Evolutionary conservation across 352 stramenopile species (phyloP), one percentile per base, ranked within the genome.

Genomic region (Phytophthora vignae): DNA sequence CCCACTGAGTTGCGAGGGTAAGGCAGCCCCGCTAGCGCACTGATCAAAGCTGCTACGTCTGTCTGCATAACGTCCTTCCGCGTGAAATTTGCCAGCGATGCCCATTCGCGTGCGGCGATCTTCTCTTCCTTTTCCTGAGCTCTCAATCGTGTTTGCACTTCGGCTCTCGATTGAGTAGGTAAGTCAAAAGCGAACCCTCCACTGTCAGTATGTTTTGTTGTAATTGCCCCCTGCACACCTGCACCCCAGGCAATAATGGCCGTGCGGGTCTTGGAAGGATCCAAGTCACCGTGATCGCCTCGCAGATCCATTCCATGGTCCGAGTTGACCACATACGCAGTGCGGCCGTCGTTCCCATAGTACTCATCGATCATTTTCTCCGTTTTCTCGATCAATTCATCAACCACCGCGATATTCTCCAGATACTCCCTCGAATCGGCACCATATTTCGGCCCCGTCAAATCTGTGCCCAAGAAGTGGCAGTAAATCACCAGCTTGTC

Each of bases 281-380:
- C 86, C 22, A 88, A 77, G 49, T 95, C 85, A 7, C 87, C 89
- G 29, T 96, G 89, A 15, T 86, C 82, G 15, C 87, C 89, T 56
- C 88, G 83, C 71, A 90, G 83, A 69, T 89, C 90, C 89, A 96
- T 96, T 44, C 89, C 87, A 77, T 96, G 89, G 67, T 96, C 89
- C 1, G 85, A 83, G 19, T 74, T 96, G 58, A 96, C 90, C 31
- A 96, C 77, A 59, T 88, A 96, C 54, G 89, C 77, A 1, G 89
- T 95, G 15, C 64, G 64, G 22, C 74, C 79, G 75, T 95, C 89
- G 25, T 90, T 73, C 64, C 70, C 79, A 70, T 87, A 93, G 55
- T 90, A 93, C 1, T 83, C 78, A 33, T 94, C 83, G 15, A 94
- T 61, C 46, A 93, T 69, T 3, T 69, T 70, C 40, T 87, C 48